A percentile compares a stretch with the other conserved stretches of the same genome.
Conservation (phyloP, 306 rosid genomes). For the Ziziphus jujuba region DNA sequence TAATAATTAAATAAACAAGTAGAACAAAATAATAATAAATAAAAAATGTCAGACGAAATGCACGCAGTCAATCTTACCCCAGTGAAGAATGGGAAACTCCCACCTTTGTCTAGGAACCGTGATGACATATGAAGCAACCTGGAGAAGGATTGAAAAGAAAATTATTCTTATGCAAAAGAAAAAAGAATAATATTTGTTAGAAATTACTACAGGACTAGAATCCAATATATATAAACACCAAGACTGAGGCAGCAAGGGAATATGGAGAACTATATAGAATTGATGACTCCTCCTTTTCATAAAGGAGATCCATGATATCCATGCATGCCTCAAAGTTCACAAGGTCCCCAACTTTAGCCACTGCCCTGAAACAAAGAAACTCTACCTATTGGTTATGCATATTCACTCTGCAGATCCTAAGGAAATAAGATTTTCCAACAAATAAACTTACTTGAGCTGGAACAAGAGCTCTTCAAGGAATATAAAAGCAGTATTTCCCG, state of each 20-base stretch:
- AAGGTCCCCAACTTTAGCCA: slow-evolving; percentile 76
- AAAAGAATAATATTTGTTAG: background rate
- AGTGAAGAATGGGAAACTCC: slow-evolving; percentile 84
- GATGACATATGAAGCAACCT: slow-evolving; percentile 75
- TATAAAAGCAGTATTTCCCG: slow-evolving; percentile 55
- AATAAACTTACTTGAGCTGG: slow-evolving; percentile 57
- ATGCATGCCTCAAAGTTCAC: slow-evolving; percentile 73
- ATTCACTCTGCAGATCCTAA: background rate
- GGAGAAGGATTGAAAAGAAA: slow-evolving; percentile 16
- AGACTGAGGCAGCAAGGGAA: slow-evolving; percentile 73
- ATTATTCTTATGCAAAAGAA: background rate
- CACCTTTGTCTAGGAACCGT: slow-evolving; percentile 70
- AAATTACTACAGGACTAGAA: background rate
- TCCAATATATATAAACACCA: slow-evolving; percentile 43
- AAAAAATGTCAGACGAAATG: slow-evolving; percentile 6
- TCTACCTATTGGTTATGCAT: background rate
- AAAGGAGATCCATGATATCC: slow-evolving; percentile 86
- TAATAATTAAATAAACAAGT: too few relatives aligned
- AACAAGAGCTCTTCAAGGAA: slow-evolving; percentile 69
- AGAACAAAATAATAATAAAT: background rate
- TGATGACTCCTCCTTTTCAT: slow-evolving; percentile 71
- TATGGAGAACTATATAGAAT: slow-evolving; percentile 48
- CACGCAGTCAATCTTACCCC: slow-evolving; percentile 60
- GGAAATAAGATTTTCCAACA: background rate
- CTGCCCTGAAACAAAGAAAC: slow-evolving; percentile 47